phyloP scores from a whole-genome alignment of 2,329 filamentous ascomycete species.

The Aspergillus ustus region DNA sequence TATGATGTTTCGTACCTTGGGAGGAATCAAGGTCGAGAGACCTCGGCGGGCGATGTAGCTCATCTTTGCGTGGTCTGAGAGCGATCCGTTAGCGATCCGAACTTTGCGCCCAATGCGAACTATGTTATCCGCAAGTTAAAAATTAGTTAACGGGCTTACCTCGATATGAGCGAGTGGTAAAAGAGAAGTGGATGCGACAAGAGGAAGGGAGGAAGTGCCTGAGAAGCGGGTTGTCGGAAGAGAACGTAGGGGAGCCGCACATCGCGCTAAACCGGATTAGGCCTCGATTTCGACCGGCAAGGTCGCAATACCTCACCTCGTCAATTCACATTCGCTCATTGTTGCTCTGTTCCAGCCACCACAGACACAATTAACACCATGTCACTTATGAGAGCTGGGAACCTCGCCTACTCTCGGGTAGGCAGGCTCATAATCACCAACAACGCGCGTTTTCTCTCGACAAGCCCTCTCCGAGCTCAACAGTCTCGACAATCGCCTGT shows the following conservation, averaged over 20 bases:
- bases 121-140: neutral
- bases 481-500: slow-evolving; percentile 53
- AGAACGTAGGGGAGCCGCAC: slow-evolving; percentile 32
- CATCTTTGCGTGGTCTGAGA: slow-evolving; percentile 66
- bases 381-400: slow-evolving; percentile 67
- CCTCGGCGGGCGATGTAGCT: slow-evolving; percentile 88
- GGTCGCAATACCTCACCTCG: slow-evolving; percentile 38
- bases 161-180: slow-evolving; percentile 40
- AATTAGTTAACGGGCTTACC: slow-evolving; percentile 29
- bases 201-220: slow-evolving; percentile 39
- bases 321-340: slow-evolving; percentile 37
- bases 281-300: slow-evolving; percentile 36
- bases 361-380: slow-evolving; percentile 51
- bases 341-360: slow-evolving; percentile 24
- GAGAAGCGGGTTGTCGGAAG: slow-evolving; percentile 44
- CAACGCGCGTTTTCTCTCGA: slow-evolving; percentile 44
- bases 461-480: slow-evolving; percentile 47
- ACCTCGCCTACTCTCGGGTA: slow-evolving; percentile 39
- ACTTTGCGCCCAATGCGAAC: neutral
- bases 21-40: slow-evolving; percentile 98
- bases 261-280: slow-evolving; percentile 42
- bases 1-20: slow-evolving; percentile 72
- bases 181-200: slow-evolving; percentile 37
- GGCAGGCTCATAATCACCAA: slow-evolving; percentile 35
- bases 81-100: slow-evolving; percentile 27